phyloP scores from a whole-genome alignment of 2,329 filamentous ascomycete species.

The Botryotinia calthae region DNA sequence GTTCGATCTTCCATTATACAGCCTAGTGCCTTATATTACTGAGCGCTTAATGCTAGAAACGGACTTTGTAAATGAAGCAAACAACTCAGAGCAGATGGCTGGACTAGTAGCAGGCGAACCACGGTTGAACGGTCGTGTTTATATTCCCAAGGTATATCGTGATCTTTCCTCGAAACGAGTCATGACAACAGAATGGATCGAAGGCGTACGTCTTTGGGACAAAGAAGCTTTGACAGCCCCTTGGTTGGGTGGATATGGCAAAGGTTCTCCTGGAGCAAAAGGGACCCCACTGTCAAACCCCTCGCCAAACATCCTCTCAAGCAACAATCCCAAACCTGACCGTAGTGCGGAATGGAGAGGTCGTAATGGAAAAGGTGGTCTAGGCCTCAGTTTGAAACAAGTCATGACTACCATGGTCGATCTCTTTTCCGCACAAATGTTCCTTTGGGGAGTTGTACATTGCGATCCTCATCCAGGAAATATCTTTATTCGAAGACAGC shows the following conservation, averaged over 20 bases:
- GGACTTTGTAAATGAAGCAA: constrained; percentile 88
- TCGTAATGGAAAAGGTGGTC: constrained; percentile 67
- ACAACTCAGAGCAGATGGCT: constrained; percentile 84
- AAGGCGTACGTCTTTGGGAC: constrained; percentile 90
- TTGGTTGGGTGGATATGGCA: constrained; percentile 76
- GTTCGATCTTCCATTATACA: constrained; percentile 93
- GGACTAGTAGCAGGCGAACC: constrained; percentile 72
- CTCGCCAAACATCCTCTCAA: constrained; percentile 40
- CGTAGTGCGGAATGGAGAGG: constrained; percentile 76
- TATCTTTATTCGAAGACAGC: constrained; percentile 86
- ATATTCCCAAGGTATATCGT: constrained; percentile 80
- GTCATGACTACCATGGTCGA: constrained; percentile 98
- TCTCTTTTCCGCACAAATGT: constrained; percentile 96
- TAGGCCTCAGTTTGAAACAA: constrained; percentile 77
- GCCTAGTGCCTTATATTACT: constrained; percentile 85
- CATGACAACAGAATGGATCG: constrained; percentile 96
- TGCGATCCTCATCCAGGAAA: constrained; percentile 98
- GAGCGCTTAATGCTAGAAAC: constrained; percentile 92
- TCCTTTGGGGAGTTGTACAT: constrained; percentile 92
- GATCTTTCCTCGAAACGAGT: constrained; percentile 81
- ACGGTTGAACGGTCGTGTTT: constrained; percentile 74
- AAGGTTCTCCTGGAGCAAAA: constrained; percentile 74
- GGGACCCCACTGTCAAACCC: constrained; percentile 54
- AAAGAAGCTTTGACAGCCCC: constrained; percentile 73
- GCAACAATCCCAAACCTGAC: constrained; percentile 71